These are phyloP conservation scores for Kluyveromyces starmeri DNA, from an alignment of 805 yeast species.

Conservation along the genomic window DNA sequence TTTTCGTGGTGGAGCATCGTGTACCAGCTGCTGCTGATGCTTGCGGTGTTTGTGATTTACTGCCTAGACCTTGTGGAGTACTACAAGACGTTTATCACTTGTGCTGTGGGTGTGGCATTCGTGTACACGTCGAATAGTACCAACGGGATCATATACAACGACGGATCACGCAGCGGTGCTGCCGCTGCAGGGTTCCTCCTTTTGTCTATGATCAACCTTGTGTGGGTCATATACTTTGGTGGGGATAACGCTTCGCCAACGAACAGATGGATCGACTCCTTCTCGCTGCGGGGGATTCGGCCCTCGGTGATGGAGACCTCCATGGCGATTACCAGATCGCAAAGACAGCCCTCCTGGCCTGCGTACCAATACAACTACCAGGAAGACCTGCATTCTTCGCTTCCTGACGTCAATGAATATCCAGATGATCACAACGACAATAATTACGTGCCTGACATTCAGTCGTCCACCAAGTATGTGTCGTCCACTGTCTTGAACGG, in stretches of 20 bases:
- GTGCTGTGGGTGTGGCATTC: slow-evolving; percentile 53
- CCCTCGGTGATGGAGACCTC: slow-evolving; percentile 26
- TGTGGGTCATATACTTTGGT: slow-evolving; percentile 87
- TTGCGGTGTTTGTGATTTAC: slow-evolving; percentile 43
- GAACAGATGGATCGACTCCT: slow-evolving; percentile 77
- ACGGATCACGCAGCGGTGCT: slow-evolving; percentile 60
- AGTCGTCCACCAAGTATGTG: slow-evolving; percentile 26
- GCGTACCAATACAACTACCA: slow-evolving; percentile 8
- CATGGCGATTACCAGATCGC: slow-evolving; percentile 6
- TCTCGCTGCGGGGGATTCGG: slow-evolving; percentile 47
- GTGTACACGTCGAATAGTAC: slow-evolving; percentile 80
- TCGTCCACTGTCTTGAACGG: slow-evolving; percentile 53
- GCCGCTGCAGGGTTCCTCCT: slow-evolving; percentile 90
- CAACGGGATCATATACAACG: slow-evolving; percentile 66
- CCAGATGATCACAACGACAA: not conserved
- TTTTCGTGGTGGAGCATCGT: slow-evolving; percentile 97
- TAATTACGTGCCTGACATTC: slow-evolving; percentile 13
- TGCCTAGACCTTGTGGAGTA: slow-evolving; percentile 56
- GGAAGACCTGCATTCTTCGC: not conserved
- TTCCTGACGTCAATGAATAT: not conserved
- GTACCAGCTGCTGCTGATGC: slow-evolving; percentile 57
- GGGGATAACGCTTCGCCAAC: slow-evolving; percentile 84
- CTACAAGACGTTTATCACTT: slow-evolving; percentile 44
- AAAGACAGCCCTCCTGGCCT: slow-evolving; percentile 1
- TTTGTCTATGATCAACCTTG: slow-evolving; percentile 67